Base-by-base conservation (phyloP, 1,139 yeast species). In the Scheffersomyces lignicola region DNA sequence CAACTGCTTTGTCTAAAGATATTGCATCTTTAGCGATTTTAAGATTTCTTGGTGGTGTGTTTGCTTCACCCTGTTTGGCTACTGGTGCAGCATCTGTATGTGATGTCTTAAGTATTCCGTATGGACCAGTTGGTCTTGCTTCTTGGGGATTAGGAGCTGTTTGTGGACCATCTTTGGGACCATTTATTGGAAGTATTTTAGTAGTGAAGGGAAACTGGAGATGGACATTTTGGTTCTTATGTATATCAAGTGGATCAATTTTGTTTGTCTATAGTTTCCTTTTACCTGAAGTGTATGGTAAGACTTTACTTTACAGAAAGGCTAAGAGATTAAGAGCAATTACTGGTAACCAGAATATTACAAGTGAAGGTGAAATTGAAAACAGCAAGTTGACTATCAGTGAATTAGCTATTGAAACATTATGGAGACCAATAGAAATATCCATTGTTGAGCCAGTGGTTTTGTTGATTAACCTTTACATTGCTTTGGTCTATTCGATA, bases 401-500 rank as follows among this genome's bases (percentile, higher is more conserved):
- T 7, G 54, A 60, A 32, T 34, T 65, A 22, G 44, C 61, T 6
- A 43, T 58, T 17, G 75, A 72, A 41, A 55, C 73, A 32, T 56
- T 79, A 49, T 79, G 73, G 71, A 58, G 75, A 49, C 78, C 79
- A 2, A 35, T 73, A 34, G 67, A 65, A 40, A 62, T 73, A 29
- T 57, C 66, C 5, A 42, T 71, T 8, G 53, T 54, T 43, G 72
- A 76, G 56, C 72, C 76, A 27, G 66, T 71, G 33, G 68, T 70
- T 39, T 37, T 80, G 52, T 46, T 69, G 54, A 60, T 72, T 47
- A 59, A 78, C 46, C 21, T 73, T 14, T 78, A 80, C 52, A 59
- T 74, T 44, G 71, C 82, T 2, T 56, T 80, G 48, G 64, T 73
- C 13, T 80, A 79, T 53, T 70, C 80, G 20, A 56, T 76, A 22